These are phyloP conservation scores for Naganishia vaughanmartiniae DNA, from an alignment of 768 basidiomycete species.

Conservation along the genomic window DNA sequence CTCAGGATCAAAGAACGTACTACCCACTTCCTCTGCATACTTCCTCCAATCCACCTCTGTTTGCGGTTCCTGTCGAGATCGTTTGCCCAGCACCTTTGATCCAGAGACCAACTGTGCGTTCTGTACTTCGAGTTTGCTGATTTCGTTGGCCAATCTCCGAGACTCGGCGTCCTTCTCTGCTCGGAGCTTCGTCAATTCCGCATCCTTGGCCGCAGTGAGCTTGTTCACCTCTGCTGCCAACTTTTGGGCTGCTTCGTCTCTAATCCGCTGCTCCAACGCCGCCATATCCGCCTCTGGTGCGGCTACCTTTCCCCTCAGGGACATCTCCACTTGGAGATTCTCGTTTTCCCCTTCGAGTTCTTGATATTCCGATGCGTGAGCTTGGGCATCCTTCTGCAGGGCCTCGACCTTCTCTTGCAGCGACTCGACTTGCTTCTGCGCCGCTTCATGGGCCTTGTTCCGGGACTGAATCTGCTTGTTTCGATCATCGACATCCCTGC, in stretches of 20 bases:
- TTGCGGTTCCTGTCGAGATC: neutral
- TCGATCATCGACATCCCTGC: neutral
- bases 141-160: neutral
- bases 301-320: neutral
- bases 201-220: neutral
- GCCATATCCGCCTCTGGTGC: neutral
- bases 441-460: neutral
- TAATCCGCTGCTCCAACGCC: slow-evolving; percentile 7
- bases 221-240: neutral
- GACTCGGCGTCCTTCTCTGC: neutral
- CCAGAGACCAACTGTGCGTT: no score
- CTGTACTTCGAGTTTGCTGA: neutral
- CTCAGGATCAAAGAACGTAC: slow-evolving; percentile 13
- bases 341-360: slow-evolving; percentile 14
- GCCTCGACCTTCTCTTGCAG: no score
- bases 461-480: neutral
- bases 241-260: neutral
- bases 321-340: neutral
- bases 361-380: neutral
- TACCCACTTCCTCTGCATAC: slow-evolving; percentile 7
- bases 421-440: no score
- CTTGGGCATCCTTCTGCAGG: neutral
- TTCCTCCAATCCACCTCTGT: neutral
- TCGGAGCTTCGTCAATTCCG: neutral
- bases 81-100: neutral